phyloP scores from a whole-genome alignment of 441 rosid species.

The Populus hybrid region DNA sequence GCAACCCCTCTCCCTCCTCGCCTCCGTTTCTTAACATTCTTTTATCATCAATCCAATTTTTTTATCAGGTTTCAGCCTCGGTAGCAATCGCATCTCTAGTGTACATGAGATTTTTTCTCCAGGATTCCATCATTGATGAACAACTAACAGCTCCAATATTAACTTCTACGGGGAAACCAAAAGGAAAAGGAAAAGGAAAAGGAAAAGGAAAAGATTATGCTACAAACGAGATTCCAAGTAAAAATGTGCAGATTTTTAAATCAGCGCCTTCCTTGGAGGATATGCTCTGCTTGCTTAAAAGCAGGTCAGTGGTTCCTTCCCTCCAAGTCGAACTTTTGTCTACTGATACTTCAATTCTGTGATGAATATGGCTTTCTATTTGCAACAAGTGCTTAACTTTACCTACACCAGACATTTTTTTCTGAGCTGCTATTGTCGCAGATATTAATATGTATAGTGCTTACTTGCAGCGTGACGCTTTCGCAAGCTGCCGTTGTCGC shows the following conservation, averaged over 20 bases:
- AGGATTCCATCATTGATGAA: constrained; percentile 44
- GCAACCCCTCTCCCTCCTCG: not conserved
- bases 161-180: not conserved
- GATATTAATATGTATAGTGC: not conserved
- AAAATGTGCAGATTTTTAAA: constrained; percentile 32
- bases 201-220: constrained; percentile 21
- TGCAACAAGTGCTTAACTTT: not conserved
- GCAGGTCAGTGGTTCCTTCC: constrained; percentile 42
- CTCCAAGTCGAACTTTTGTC: not conserved
- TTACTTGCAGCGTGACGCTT: constrained; percentile 51
- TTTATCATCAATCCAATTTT: not conserved
- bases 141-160: constrained; percentile 39
- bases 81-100: constrained; percentile 48
- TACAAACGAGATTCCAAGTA: constrained; percentile 22
- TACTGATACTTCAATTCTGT: not conserved
- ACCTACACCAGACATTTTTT: not conserved
- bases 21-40: not conserved
- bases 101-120: constrained; percentile 72
- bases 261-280: constrained; percentile 56
- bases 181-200: constrained; percentile 15
- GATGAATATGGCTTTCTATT: not conserved
- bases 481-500: constrained; percentile 71
- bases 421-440: not conserved
- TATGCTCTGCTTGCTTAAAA: constrained; percentile 47
- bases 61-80: constrained; percentile 47